Evolutionary conservation across 768 basidiomycete genomes (phyloP).

Genomic region (Xerocomellus dryophilus): DNA sequence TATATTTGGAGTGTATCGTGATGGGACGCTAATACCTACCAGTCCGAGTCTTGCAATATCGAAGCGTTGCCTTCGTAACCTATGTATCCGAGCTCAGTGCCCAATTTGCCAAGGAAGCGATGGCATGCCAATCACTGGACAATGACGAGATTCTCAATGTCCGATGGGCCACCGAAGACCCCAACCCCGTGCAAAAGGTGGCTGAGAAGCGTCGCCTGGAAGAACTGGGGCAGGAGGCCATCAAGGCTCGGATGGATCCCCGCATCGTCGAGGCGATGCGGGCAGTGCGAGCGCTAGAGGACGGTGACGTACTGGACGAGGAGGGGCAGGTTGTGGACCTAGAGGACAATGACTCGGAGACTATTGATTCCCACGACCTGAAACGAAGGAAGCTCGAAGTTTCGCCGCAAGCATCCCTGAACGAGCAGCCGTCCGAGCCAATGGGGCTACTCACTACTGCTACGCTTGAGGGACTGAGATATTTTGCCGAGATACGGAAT

Average conservation of each 20-base stretch:
- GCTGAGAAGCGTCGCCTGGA: constrained; percentile 82
- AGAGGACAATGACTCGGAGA: constrained; percentile 36
- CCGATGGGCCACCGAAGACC: constrained; percentile 98
- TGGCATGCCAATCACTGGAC: constrained; percentile 97
- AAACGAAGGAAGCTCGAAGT: constrained; percentile 37
- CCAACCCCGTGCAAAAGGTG: constrained; percentile 88
- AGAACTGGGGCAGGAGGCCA: constrained; percentile 82
- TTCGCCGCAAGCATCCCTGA: constrained; percentile 26
- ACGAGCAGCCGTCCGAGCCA: constrained; percentile 36
- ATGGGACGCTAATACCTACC: constrained; percentile 8
- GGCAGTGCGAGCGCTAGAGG: constrained; percentile 83
- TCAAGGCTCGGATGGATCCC: constrained; percentile 81
- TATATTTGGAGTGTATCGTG: background rate
- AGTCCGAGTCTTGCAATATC: constrained; percentile 91
- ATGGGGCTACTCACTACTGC: constrained; percentile 74
- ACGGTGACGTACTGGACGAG: constrained; percentile 50
- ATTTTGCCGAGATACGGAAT: constrained; percentile 84
- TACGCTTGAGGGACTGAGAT: constrained; percentile 85
- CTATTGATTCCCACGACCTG: constrained; percentile 32
- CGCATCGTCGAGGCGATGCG: constrained; percentile 87
- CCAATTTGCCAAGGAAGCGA: constrained; percentile 96
- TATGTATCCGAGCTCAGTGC: constrained; percentile 83
- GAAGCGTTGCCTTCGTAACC: constrained; percentile 96
- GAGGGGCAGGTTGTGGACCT: constrained; percentile 34
- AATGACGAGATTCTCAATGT: constrained; percentile 98